These are phyloP conservation scores for Rhynchospora breviuscula DNA, from an alignment of 176 grass and related monocot species.

Conservation along the genomic window DNA sequence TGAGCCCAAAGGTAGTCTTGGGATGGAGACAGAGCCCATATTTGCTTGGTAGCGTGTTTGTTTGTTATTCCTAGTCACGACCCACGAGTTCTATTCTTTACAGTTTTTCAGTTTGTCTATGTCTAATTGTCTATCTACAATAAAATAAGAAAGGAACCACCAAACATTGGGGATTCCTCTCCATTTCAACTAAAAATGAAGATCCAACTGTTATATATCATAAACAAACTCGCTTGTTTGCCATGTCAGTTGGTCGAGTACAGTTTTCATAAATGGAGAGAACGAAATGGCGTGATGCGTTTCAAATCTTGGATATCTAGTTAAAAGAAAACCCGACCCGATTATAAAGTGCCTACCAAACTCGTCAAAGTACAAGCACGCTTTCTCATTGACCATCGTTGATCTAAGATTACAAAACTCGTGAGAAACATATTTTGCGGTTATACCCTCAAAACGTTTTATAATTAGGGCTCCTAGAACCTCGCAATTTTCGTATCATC, in stretches of 20 bases:
- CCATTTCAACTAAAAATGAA: neutral
- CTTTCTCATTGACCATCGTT: slow-evolving; percentile 4
- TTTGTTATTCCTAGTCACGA: neutral
- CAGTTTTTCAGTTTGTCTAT: neutral
- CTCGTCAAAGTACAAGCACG: slow-evolving; percentile 5
- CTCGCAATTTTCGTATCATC: too few relatives aligned
- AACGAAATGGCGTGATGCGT: neutral
- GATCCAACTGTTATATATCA: neutral
- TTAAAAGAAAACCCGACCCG: slow-evolving; percentile 5
- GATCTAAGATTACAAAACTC: neutral
- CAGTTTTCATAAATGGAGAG: neutral
- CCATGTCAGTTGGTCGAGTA: neutral
- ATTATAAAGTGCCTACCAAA: neutral
- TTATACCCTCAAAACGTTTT: neutral
- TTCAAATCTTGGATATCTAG: neutral
- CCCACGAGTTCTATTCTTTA: neutral
- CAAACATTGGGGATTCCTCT: neutral
- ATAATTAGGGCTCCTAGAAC: too few relatives aligned
- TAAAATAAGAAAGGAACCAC: neutral
- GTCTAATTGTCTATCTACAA: neutral
- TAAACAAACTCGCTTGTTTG: too few relatives aligned
- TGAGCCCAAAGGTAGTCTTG: neutral
- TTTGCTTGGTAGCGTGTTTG: neutral
- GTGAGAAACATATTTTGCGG: neutral
- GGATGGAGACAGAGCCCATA: neutral